Evolutionary conservation across 2,329 filamentous ascomycete species (phyloP).

Genomic region (Emmonsia crescens): DNA sequence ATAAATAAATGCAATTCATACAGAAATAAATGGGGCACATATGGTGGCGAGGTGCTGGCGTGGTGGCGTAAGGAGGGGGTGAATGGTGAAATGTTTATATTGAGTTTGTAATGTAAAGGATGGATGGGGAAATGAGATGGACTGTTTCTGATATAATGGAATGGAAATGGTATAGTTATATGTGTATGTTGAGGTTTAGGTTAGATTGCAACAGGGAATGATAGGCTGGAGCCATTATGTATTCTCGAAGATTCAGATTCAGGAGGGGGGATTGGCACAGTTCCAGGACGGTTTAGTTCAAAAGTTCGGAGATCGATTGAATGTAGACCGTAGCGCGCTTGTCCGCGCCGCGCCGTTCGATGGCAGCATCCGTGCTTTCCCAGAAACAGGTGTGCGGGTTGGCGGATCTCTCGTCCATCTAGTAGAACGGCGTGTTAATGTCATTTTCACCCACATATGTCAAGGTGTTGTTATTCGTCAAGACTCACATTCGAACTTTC

Average conservation of each 20-base stretch:
- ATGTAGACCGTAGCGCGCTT: slow-evolving; percentile 33
- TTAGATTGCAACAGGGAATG: not conserved
- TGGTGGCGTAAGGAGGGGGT: not conserved
- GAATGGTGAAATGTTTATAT: not conserved
- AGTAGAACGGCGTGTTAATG: slow-evolving; percentile 5
- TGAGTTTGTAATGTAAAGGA: not conserved
- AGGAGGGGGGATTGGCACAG: not conserved
- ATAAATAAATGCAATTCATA: not conserved
- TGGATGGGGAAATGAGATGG: not conserved
- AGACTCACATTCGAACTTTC: slow-evolving; percentile 69
- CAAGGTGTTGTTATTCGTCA: not conserved
- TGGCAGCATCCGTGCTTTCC: slow-evolving; percentile 21
- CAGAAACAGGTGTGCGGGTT: slow-evolving; percentile 14
- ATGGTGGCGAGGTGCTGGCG: not conserved
- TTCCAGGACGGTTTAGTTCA: slow-evolving; percentile 6
- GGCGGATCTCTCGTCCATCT: slow-evolving; percentile 29
- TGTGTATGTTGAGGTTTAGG: not conserved
- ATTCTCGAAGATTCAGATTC: not conserved
- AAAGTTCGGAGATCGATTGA: slow-evolving; percentile 16
- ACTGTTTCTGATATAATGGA: not conserved
- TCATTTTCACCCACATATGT: not conserved
- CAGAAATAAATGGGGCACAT: not conserved
- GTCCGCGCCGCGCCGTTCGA: slow-evolving; percentile 29
- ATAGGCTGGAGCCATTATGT: not conserved
- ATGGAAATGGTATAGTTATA: not conserved